These are phyloP conservation scores for Eragrostis nindensis DNA, from an alignment of 176 grass and related monocot genomes.

Conservation along the genomic window DNA sequence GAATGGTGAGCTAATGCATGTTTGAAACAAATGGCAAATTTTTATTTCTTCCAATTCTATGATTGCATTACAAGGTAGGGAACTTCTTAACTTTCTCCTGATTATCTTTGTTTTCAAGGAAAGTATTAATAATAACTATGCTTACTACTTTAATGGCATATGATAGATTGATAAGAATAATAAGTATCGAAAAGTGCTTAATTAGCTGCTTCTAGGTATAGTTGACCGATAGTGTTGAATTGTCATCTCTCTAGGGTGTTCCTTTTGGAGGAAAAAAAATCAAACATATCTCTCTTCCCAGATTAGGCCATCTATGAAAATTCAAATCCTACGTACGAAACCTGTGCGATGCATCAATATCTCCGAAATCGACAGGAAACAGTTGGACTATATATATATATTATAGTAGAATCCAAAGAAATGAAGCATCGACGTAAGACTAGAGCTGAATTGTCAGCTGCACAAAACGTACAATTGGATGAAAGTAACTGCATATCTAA, in stretches of 20 bases:
- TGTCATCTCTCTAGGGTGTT: constrained; percentile 33
- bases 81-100: not conserved
- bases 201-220: constrained; percentile 29
- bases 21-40: not conserved
- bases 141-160: constrained; percentile 1
- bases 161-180: not conserved
- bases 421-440: constrained; percentile 23
- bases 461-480: constrained; percentile 12
- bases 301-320: constrained; percentile 29
- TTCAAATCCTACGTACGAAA: constrained; percentile 39
- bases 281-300: constrained; percentile 5
- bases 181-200: constrained; percentile 28
- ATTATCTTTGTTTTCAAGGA: constrained; percentile 19
- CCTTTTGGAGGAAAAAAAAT: constrained; percentile 26
- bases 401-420: constrained; percentile 21
- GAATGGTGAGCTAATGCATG: constrained; percentile 17
- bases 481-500: constrained; percentile 22
- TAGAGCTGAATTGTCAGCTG: constrained; percentile 27
- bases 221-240: constrained; percentile 19
- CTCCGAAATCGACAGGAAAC: constrained; percentile 24
- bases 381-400: not conserved
- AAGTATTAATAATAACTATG: not conserved
- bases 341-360: constrained; percentile 29
- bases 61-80: not conserved
- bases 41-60: constrained; percentile 4